These are phyloP conservation scores for Lolium multiflorum DNA, from an alignment of 176 grass and related monocot species.

Conservation along the genomic window DNA sequence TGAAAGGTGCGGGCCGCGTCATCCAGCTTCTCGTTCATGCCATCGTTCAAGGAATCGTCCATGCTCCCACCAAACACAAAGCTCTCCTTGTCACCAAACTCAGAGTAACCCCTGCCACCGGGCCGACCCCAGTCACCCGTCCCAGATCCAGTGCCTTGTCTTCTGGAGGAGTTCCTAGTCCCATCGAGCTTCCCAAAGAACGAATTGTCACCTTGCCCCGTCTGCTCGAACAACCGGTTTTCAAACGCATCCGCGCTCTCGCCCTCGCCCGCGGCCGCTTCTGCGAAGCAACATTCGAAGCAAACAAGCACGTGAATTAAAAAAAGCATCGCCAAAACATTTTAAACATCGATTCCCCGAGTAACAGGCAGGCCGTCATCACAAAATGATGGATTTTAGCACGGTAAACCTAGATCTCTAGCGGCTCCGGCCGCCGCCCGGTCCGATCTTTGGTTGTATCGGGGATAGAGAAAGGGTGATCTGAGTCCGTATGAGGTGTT, in stretches of 20 bases:
- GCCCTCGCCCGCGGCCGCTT: not conserved
- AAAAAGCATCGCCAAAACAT: not conserved
- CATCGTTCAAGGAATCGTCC: slow-evolving; percentile 65
- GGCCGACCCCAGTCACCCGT: not conserved
- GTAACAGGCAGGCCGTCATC: not conserved
- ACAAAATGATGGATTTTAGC: not conserved
- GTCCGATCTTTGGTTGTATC: not conserved
- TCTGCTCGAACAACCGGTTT: slow-evolving; percentile 48
- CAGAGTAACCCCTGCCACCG: slow-evolving; percentile 33
- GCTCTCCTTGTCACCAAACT: slow-evolving; percentile 15
- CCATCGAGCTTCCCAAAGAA: slow-evolving; percentile 66
- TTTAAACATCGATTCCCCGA: slow-evolving; percentile 18
- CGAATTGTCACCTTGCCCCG: not conserved
- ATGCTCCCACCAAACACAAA: not conserved
- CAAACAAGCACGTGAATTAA: slow-evolving; percentile 30
- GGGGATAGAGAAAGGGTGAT: not conserved
- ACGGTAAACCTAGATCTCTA: slow-evolving; percentile 35
- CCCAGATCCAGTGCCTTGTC: slow-evolving; percentile 35
- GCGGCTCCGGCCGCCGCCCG: not conserved
- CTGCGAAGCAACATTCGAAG: slow-evolving; percentile 30
- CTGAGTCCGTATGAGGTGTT: not conserved
- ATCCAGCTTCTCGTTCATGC: slow-evolving; percentile 62
- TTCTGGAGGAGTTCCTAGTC: slow-evolving; percentile 35
- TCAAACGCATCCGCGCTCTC: slow-evolving; percentile 59
- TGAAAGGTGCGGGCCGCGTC: slow-evolving; percentile 46